phyloP scores from a whole-genome alignment of 2,329 filamentous ascomycete species.

The Diplodia sapinea region DNA sequence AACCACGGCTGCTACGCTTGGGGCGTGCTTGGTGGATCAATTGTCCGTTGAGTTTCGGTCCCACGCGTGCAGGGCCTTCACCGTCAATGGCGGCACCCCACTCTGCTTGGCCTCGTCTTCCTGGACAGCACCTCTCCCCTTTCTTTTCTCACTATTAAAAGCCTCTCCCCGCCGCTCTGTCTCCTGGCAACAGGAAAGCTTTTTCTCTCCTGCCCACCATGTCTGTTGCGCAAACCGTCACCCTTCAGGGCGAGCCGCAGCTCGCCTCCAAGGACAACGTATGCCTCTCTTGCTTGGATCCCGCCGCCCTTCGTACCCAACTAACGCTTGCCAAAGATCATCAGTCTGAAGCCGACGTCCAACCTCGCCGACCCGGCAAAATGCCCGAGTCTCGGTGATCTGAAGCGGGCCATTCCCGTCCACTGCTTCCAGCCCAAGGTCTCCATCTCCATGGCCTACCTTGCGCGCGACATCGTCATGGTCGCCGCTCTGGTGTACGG shows the following conservation, averaged over 20 bases:
- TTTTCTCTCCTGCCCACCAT: constrained; percentile 7
- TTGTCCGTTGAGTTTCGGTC: constrained; percentile 22
- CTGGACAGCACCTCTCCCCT: constrained; percentile 5
- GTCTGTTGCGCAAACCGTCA: constrained; percentile 26
- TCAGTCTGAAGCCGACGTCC: constrained; percentile 14
- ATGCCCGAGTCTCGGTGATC: constrained; percentile 30
- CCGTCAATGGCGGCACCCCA: constrained; percentile 20
- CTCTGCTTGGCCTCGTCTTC: constrained; percentile 13
- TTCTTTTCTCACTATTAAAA: constrained; percentile 3
- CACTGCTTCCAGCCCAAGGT: constrained; percentile 67
- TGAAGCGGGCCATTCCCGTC: constrained; percentile 60
- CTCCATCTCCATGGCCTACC: constrained; percentile 50
- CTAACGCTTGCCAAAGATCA: constrained; percentile 9
- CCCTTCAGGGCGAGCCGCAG: constrained; percentile 22
- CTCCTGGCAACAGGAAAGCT: constrained; percentile 3
- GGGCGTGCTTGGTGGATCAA: constrained; percentile 23
- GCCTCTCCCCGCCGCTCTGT: neutral
- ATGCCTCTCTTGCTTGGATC: neutral
- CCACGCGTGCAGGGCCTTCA: constrained; percentile 2
- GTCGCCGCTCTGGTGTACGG: constrained; percentile 57
- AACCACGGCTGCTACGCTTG: constrained; percentile 24
- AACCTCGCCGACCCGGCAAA: constrained; percentile 16
- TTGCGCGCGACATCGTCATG: constrained; percentile 62
- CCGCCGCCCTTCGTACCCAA: too few species aligned
- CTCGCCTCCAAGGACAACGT: constrained; percentile 10